Conservation (phyloP, 2,329 filamentous ascomycete genomes). For the Myriangium duriaei region DNA sequence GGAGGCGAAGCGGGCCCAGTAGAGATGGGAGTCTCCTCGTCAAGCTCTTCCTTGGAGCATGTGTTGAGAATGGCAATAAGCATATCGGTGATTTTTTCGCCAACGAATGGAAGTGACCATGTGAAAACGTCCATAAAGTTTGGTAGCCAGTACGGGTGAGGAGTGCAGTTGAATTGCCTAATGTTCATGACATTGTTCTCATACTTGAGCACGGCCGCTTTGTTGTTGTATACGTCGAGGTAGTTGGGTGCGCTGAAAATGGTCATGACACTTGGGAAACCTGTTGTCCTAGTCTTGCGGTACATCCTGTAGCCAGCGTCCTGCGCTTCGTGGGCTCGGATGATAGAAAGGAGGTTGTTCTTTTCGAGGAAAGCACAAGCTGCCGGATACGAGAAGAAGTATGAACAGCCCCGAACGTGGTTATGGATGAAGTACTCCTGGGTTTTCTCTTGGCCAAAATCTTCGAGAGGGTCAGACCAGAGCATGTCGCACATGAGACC, state of each 20-base stretch:
- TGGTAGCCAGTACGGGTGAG: constrained; percentile 96
- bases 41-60: constrained; percentile 94
- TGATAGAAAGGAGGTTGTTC: constrained; percentile 94
- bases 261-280: constrained; percentile 98
- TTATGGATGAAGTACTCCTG: constrained; percentile 97
- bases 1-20: constrained; percentile 63
- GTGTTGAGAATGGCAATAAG: constrained; percentile 96
- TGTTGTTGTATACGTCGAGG: constrained; percentile 99
- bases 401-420: constrained; percentile 94
- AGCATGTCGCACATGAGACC: constrained; percentile 98
- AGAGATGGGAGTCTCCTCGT: constrained; percentile 66
- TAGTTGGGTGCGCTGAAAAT: constrained; percentile 99
- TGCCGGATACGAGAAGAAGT: constrained; percentile 97
- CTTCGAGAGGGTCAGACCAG: constrained; percentile 94
- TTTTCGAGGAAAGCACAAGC: constrained; percentile 97
- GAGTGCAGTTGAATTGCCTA: constrained; percentile 97
- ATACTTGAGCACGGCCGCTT: constrained; percentile 96
- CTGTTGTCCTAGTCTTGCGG: constrained; percentile 91
- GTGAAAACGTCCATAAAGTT: constrained; percentile 99
- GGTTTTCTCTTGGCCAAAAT: constrained; percentile 97
- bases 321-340: constrained; percentile 94
- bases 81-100: constrained; percentile 98
- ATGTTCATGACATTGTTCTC: constrained; percentile 99
- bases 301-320: constrained; percentile 99
- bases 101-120: constrained; percentile 98